Evolutionary conservation across 2,329 filamentous ascomycete species (phyloP).

Genomic region (Periconia sp.): DNA sequence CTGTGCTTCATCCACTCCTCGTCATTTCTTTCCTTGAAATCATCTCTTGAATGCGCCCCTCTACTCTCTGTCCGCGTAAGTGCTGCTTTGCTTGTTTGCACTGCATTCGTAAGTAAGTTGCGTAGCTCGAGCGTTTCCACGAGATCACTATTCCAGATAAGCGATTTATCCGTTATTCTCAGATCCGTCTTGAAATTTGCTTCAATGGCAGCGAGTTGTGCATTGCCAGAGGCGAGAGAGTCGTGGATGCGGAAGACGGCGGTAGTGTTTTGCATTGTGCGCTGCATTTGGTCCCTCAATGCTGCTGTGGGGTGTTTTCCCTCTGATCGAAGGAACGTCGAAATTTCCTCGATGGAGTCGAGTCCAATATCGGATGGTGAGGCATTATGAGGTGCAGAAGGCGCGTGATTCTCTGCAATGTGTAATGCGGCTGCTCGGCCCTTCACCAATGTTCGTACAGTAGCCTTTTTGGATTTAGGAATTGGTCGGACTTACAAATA

Average conservation of each 20-base stretch:
- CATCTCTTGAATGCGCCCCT: constrained; percentile 52
- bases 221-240: constrained; percentile 38
- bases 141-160: constrained; percentile 55
- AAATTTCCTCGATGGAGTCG: constrained; percentile 37
- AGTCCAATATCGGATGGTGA: constrained; percentile 39
- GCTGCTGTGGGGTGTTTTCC: constrained; percentile 43
- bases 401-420: constrained; percentile 44
- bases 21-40: constrained; percentile 48
- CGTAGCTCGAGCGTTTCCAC: constrained; percentile 52
- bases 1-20: constrained; percentile 52
- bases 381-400: constrained; percentile 38
- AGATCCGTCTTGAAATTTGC: constrained; percentile 39
- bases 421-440: constrained; percentile 50
- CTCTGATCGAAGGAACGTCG: constrained; percentile 39
- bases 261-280: constrained; percentile 50
- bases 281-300: constrained; percentile 48
- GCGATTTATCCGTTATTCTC: constrained; percentile 44
- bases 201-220: constrained; percentile 39
- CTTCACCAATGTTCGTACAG: constrained; percentile 11
- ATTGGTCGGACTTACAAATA: constrained; percentile 41
- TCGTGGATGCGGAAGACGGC: constrained; percentile 50
- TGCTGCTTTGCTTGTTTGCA: constrained; percentile 50
- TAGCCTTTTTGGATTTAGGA: neutral
- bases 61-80: constrained; percentile 48
- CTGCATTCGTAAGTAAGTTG: constrained; percentile 51